Base-by-base conservation (phyloP, 1,284 basidiomycete genomes). In the Trametes pubescens region DNA sequence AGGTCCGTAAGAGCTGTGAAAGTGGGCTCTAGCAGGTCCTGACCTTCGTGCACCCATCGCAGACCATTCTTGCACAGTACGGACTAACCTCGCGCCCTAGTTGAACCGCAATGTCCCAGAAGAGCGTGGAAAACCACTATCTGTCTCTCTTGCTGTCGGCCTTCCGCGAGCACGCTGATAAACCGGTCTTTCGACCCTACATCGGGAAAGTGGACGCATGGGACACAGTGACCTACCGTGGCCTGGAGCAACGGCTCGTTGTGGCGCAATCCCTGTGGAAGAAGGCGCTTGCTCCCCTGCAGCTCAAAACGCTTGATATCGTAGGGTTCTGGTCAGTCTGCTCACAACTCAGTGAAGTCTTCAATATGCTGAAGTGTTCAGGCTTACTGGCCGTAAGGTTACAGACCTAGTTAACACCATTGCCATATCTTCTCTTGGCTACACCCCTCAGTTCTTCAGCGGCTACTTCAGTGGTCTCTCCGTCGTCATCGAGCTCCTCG, bases 361-460 rank as follows among this genome's bases (percentile, higher is more conserved):
- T 13, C 38, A 13, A 3, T 4, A 18, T 54, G 13, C 22, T 16
- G 8, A 9, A 22, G 9, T 26, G 22, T 21, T 1, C 35, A 68
- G 66, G 64, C 59, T 68, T 14, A 68, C 66, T 13, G 66, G 66
- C 1, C 54, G 59, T 8, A 58, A 64, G 37, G 46, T 52, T 6
- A 61, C 54, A 37, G 66, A 68, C 43, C 54, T 68, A 4, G 26
- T 68, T 5, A 62, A 65, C 57, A 59, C 57, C 14, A 56, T 65
- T 52, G 53, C 61, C 21, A 32, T 68, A 26, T 57, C 61, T 4
- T 59, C 66, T 4, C 51, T 60, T 1, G 66, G 64, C 7, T 65
- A 61, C 56, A 62, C 62, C 13, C 66, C 66, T 5, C 66, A 68
- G 51, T 55, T 68, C 32, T 68, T 68, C 59, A 68, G 64, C 52